phyloP scores from a whole-genome alignment of 768 basidiomycete species.

The Pholiota conissans region DNA sequence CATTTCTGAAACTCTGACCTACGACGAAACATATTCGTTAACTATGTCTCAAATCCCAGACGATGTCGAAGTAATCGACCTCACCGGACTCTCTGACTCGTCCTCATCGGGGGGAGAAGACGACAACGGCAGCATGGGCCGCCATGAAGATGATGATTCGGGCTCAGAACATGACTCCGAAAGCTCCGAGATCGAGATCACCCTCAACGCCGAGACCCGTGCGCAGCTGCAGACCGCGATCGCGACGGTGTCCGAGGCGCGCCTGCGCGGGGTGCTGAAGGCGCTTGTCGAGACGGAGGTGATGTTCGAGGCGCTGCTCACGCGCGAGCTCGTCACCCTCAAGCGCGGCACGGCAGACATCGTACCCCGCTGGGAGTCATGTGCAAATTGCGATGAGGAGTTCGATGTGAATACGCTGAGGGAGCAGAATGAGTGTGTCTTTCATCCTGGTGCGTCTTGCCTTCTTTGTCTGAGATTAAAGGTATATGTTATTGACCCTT shows the following conservation, averaged over 20 bases:
- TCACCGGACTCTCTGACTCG: conserved; percentile 40
- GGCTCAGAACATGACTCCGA: conserved; percentile 24
- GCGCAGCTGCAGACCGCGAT: conserved; percentile 43
- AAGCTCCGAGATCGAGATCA: conserved; percentile 35
- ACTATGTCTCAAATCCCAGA: too few species aligned
- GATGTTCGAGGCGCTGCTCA: conserved; percentile 41
- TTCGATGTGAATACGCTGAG: conserved; percentile 40
- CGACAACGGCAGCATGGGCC: conserved; percentile 22
- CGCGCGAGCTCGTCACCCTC: conserved; percentile 42
- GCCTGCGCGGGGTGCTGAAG: conserved; percentile 41
- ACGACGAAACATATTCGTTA: too few species aligned
- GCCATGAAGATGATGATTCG: conserved; percentile 22
- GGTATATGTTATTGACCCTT: too few species aligned
- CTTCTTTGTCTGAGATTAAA: too few species aligned
- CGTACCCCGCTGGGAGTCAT: conserved; percentile 46
- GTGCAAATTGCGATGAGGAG: conserved; percentile 47
- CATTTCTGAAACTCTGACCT: too few species aligned
- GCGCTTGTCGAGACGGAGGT: conserved; percentile 39
- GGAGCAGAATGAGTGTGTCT: conserved; percentile 42
- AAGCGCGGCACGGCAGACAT: conserved; percentile 33
- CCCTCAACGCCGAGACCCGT: conserved; percentile 39
- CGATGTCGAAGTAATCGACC: conserved; percentile 42
- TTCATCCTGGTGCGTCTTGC: conserved; percentile 57
- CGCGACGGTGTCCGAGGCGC: conserved; percentile 39
- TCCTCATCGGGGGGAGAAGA: conserved; percentile 23